Evolutionary conservation across 2,329 filamentous ascomycete species (phyloP), one percentile per base, ranked within the genome.

Genomic region (Neofusicoccum umdonicola): DNA sequence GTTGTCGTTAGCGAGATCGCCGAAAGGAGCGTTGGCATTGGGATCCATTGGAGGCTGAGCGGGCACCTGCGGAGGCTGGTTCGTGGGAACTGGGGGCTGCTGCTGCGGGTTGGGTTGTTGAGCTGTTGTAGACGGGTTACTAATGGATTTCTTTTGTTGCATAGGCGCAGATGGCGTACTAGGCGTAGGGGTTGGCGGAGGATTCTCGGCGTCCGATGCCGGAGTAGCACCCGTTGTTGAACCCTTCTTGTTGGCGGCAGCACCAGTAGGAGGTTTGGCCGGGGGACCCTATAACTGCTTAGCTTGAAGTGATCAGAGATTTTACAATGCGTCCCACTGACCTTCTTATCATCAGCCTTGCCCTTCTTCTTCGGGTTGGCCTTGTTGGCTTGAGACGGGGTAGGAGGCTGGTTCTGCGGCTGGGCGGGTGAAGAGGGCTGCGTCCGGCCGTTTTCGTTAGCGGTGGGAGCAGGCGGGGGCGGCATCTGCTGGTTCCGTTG

Each of bases 331-430:
- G 7, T 7, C 45, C 5, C n/a, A 39, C 81, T 80, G 84, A 91
- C 89, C 87, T 92, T 91, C 77, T 89, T 90, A 66, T 81, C 84
- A 77, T 89, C 89, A 4, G 79, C 80, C 37, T 88, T 87, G 27
- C 27, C 27, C 81, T 92, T 91, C 84, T 94, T 94, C 77, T 66
- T 67, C 68, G 92, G 93, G 1, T 86, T 88, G 3, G 89, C 78
- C 81, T 94, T 94, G 73, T 88, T 89, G 1, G 82, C 76, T 73
- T 92, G 90, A 60, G 87, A 88, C 1, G 91, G 91, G 3, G 91
- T 95, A 1, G 91, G 91, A 0, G 91, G 91, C 56, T 71, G 69
- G 51, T 65, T 65, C 63, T 79, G 74, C 31, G 76, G 76, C 67
- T 79, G 78, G 41, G 78, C 77, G 17, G 82, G 81, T 65, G 81